Percentiles rank a stretch among this genome's conserved stretches.
These are phyloP conservation scores for Dictyostelium purpureum DNA, from an alignment of 78 protist species.

Conservation along the genomic window DNA sequence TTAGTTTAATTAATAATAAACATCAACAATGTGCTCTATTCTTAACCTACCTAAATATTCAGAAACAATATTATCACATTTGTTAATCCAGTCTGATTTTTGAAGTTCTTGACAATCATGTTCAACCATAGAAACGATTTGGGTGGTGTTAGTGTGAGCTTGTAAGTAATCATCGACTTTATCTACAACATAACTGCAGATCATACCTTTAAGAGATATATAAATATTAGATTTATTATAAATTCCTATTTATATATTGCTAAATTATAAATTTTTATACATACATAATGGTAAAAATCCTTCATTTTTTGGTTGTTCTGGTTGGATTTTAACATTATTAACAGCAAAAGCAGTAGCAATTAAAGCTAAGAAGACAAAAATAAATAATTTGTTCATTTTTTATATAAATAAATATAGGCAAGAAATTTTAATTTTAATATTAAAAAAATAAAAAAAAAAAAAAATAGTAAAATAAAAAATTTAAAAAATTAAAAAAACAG, in stretches of 20 bases:
- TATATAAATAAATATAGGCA: no score
- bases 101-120: neutral
- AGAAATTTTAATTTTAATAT: no score
- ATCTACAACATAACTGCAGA: neutral
- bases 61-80: neutral
- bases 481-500: no score
- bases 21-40: no score
- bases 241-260: neutral
- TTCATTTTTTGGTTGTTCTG: neutral
- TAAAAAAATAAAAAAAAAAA: no score
- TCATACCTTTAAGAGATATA: neutral
- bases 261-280: neutral
- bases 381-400: neutral
- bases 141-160: neutral
- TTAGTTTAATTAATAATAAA: no score
- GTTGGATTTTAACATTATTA: neutral
- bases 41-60: no score
- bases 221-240: neutral
- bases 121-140: neutral
- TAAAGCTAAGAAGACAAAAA: neutral
- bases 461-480: no score
- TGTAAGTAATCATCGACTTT: neutral
- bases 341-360: neutral
- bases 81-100: neutral
- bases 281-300: neutral